phyloP scores from a whole-genome alignment of 495 filamentous ascomycete genomes.

The Penicillium subrubescens region DNA sequence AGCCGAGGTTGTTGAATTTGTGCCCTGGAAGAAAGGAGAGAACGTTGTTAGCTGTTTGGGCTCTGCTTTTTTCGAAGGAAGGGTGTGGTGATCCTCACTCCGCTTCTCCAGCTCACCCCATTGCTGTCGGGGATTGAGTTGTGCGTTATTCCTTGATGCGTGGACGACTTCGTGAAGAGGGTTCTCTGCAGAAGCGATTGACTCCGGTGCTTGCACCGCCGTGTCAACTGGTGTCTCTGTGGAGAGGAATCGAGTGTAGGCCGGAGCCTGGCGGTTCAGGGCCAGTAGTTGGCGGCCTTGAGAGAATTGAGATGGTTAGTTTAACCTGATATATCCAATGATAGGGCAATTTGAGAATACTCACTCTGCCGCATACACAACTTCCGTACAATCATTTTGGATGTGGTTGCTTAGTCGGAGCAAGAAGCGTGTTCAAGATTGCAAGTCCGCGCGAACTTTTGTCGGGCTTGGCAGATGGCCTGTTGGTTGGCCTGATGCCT shows the following conservation, averaged over 20 bases:
- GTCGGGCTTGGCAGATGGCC: slow-evolving; percentile 38
- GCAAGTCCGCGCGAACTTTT: slow-evolving; percentile 46
- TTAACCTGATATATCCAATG: not conserved
- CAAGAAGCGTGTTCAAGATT: slow-evolving; percentile 25
- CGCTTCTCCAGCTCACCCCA: slow-evolving; percentile 15
- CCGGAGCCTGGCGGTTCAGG: slow-evolving; percentile 39
- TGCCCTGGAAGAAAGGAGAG: slow-evolving; percentile 22
- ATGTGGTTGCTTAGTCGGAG: slow-evolving; percentile 17
- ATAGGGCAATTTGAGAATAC: slow-evolving; percentile 17
- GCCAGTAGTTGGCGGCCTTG: slow-evolving; percentile 48
- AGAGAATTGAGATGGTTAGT: slow-evolving; percentile 10
- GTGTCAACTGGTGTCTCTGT: slow-evolving; percentile 36
- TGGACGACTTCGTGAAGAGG: slow-evolving; percentile 21
- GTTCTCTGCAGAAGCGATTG: slow-evolving; percentile 14
- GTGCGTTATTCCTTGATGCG: slow-evolving; percentile 8
- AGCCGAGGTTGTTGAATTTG: slow-evolving; percentile 38
- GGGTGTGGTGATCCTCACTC: slow-evolving; percentile 24
- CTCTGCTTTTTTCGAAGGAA: not conserved
- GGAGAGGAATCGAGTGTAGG: slow-evolving; percentile 42
- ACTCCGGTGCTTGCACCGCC: slow-evolving; percentile 25
- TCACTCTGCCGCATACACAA: slow-evolving; percentile 48
- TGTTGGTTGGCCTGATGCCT: slow-evolving; percentile 17
- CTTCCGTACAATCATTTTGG: slow-evolving; percentile 50
- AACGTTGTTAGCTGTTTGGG: not conserved
- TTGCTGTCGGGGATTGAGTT: slow-evolving; percentile 6